Percentiles rank a stretch among this genome's conserved stretches.
Conservation (phyloP, 495 filamentous ascomycete genomes). For the Trichocladium uniseriatum region DNA sequence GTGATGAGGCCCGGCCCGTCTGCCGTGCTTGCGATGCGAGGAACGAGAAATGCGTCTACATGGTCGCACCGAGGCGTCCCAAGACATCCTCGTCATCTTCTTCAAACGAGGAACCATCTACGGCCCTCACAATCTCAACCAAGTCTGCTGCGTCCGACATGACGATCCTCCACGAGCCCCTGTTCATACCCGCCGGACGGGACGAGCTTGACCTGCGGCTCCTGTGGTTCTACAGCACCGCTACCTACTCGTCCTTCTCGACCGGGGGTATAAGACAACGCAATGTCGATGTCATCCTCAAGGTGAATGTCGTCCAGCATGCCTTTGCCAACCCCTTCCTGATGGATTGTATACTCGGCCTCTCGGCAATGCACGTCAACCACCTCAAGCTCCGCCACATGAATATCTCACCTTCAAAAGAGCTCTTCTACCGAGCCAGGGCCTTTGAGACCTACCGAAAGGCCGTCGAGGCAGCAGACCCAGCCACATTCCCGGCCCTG, state of each 20-base stretch:
- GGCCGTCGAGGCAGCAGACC: conserved; percentile 32
- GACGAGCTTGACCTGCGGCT: conserved; percentile 33
- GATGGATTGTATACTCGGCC: conserved; percentile 41
- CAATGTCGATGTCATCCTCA: conserved; percentile 30
- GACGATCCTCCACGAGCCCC: conserved; percentile 19
- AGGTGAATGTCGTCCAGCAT: conserved; percentile 36
- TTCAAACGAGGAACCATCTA: no score
- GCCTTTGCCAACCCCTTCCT: conserved; percentile 41
- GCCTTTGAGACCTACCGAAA: conserved; percentile 38
- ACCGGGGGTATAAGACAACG: conserved; percentile 23
- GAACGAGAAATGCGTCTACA: conserved; percentile 36
- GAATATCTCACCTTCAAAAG: conserved; percentile 7
- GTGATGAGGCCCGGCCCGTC: conserved; percentile 40
- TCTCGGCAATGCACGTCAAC: conserved; percentile 37
- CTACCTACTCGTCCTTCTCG: conserved; percentile 31
- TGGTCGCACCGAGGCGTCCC: neutral
- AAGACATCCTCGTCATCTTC: conserved; percentile 3
- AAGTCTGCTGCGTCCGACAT: neutral
- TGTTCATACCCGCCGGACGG: conserved; percentile 23
- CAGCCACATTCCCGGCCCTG: conserved; percentile 32
- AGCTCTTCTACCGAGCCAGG: conserved; percentile 31
- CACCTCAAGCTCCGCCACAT: conserved; percentile 17
- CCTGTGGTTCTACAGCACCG: conserved; percentile 34
- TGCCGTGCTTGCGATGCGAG: conserved; percentile 39
- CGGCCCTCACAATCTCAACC: conserved; percentile 9